phyloP scores from a whole-genome alignment of 345 rosid genomes.

The Kandelia obovata region DNA sequence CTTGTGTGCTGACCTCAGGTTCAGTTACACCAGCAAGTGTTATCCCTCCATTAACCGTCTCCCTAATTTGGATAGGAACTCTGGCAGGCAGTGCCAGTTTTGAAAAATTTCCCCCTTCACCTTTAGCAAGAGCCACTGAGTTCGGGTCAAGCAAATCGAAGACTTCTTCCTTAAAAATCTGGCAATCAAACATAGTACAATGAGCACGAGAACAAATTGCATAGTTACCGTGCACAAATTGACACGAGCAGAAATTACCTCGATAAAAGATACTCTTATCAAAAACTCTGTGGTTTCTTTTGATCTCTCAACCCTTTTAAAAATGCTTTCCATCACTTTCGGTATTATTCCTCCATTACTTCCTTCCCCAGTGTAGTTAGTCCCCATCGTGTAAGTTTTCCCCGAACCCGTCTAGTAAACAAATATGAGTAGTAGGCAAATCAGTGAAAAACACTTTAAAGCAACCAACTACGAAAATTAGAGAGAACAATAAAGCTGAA shows the following conservation, averaged over 20 bases:
- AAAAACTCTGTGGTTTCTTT: conserved; percentile 55
- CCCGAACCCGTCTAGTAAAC: conserved; percentile 79
- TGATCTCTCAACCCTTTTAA: conserved; percentile 43
- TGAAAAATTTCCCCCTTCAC: conserved; percentile 34
- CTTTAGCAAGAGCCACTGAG: conserved; percentile 40
- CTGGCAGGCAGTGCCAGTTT: conserved; percentile 54
- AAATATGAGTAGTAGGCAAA: conserved; percentile 8
- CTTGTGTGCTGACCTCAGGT: conserved; percentile 78
- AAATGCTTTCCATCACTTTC: conserved; percentile 76
- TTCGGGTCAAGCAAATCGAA: conserved; percentile 79
- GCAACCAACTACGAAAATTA: not conserved
- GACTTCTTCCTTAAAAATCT: conserved; percentile 98
- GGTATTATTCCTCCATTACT: conserved; percentile 66
- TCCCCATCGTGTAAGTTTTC: conserved; percentile 95
- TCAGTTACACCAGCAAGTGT: conserved; percentile 94
- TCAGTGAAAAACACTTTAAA: not conserved
- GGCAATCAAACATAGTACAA: conserved; percentile 8
- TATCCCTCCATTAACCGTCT: conserved; percentile 85
- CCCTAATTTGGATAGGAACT: conserved; percentile 84
- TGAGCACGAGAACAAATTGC: not conserved
- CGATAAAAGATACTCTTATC: conserved; percentile 89
- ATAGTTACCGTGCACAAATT: too few relatives aligned
- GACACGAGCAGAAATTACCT: conserved; percentile 40
- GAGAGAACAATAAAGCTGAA: not conserved
- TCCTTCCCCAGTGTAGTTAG: conserved; percentile 69